Evolutionary conservation across 306 rosid species (phyloP).

Genomic region (Glycine soja): DNA sequence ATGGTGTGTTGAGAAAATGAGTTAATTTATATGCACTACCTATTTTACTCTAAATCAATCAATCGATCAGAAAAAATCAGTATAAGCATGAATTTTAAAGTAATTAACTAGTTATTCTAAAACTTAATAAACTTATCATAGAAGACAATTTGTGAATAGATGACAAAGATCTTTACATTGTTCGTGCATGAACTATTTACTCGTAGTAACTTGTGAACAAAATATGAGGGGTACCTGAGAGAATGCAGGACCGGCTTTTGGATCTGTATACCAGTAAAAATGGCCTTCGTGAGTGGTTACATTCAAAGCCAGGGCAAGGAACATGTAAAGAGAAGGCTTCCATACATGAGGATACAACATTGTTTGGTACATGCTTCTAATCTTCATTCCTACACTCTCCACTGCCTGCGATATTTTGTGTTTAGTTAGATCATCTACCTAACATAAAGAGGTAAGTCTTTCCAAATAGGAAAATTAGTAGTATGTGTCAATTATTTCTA

Average conservation of each 20-base stretch:
- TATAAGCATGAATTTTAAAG: neutral
- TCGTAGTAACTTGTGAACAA: too few species aligned
- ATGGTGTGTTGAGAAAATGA: neutral
- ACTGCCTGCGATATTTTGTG: constrained; percentile 45
- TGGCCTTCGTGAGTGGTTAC: constrained; percentile 78
- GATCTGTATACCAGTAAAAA: constrained; percentile 85
- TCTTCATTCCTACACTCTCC: constrained; percentile 53
- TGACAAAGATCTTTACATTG: neutral
- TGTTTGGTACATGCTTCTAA: constrained; percentile 63
- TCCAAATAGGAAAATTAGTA: neutral
- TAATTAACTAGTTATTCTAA: neutral
- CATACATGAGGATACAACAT: constrained; percentile 76
- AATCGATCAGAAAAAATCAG: too few species aligned
- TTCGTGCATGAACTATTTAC: neutral
- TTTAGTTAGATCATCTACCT: neutral
- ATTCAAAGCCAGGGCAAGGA: constrained; percentile 66
- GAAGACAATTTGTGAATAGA: neutral
- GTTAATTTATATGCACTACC: too few species aligned
- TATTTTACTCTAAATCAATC: too few species aligned
- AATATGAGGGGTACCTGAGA: constrained; percentile 62
- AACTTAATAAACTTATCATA: neutral
- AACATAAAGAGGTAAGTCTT: too few species aligned
- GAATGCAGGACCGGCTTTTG: constrained; percentile 83
- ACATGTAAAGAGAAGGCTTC: constrained; percentile 79
- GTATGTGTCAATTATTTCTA: neutral